Evolutionary conservation across 1,284 basidiomycete genomes (phyloP), one percentile per base, ranked within the genome.

Genomic region (Pseudozyma pruni): DNA sequence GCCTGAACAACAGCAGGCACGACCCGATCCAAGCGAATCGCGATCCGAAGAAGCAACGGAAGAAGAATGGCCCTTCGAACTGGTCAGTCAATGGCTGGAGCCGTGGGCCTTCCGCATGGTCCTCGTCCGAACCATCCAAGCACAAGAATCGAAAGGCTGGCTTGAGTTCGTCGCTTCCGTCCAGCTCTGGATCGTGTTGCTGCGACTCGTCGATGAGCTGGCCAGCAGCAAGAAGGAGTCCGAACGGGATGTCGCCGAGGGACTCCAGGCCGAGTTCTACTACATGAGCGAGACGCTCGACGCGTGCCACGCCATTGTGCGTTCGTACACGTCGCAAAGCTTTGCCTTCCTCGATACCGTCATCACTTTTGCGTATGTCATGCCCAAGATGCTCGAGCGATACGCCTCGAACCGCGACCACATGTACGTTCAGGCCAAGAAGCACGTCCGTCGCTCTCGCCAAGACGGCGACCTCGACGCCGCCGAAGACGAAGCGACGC

Each of bases 31-130:
- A 29, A 19, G 20, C 31, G 46, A 38, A 29, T 22, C 62, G 34
- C 52, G 29, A 7, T 17, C 20, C 0, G 39, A 38, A 9, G 47
- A 44, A 13, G 10, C 29, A 1, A 48, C 23, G 9, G 56, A 72
- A 14, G 41, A 72, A 14, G 41, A 60, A 3, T 80, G 74, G 74
- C 71, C 72, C 0, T 77, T 80, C 33, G 48, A 58, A 29, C 58
- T 77, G 8, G 69, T 81, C 25, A 59, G 55, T 22, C 52, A 70
- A 10, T 81, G 79, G 79, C 64, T 79, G 31, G 75, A 81, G 48
- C 75, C 73, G 7, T 81, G 80, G 80, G 70, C 79, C 2, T 76
- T 81, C 56, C 68, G 71, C 27, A 75, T 81, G 68, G 79, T 72
- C 33, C 69, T 72, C 2, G 58, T 75, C 13, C 70, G 80, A 13